Base-by-base conservation (phyloP, 768 basidiomycete species). In the Bullera alba region DNA sequence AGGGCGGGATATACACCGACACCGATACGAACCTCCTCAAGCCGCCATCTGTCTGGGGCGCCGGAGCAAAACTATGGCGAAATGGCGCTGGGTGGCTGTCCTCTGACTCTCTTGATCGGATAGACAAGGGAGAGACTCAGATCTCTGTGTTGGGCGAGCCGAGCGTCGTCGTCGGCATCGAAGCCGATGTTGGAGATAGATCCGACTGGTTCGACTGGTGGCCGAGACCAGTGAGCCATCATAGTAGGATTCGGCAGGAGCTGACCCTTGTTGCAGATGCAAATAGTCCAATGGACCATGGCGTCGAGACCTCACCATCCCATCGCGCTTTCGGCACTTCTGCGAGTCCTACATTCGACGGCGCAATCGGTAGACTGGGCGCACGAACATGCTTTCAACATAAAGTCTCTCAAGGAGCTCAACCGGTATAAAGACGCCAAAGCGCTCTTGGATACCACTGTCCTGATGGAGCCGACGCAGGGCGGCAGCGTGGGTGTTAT, bases 281-380 rank as follows among this genome's bases (percentile, higher is more conserved):
- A 76, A 53, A 68, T 77, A 22, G 73, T 73, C 1, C 77, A 77
- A 56, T 77, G 77, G 77, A 77, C 76, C 1, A 66, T 77, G 46
- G 65, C 73, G 0, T 67, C 71, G 1, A 58, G 75, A 0, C 75
- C 73, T 12, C 57, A 56, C 28, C 77, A 77, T 48, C 77, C 77
- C 14, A 70, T 77, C 35, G 50, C 73, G n/a, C 58, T 77, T 44
- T 74, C 75, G 39, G 69, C 70, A 5, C 38, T 77, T 3, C 61
- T 73, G 3, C 70, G 75, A 2, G 67, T 77, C 46, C 53, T 65
- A 32, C 69, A 71, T 27, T 42, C 57, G 15, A 72, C 69, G 1
- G 55, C 61, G 0, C 42, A 53, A 19, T 67, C 63, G 12, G 39
- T 69, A 8, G 51, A 61, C 21, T 69, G 65, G 53, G 36, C 56